Conservation (phyloP, 208 protist species). For the Novymonas esmeraldas region DNA sequence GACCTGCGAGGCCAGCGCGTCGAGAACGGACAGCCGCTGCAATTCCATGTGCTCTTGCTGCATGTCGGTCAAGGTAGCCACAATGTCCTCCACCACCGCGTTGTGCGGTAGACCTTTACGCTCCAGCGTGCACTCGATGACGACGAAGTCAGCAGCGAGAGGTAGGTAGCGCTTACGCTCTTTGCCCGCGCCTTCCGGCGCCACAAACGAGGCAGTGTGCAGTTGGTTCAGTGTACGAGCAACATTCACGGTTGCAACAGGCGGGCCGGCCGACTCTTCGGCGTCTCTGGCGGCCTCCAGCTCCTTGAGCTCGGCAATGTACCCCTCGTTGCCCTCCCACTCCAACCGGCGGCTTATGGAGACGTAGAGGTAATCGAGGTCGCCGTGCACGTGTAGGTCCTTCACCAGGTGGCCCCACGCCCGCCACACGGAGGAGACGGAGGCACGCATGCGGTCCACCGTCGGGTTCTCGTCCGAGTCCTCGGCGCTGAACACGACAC, state of each 20-base stretch:
- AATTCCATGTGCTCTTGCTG: conserved; percentile 71
- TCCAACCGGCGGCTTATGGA: conserved; percentile 69
- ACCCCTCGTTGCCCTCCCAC: conserved; percentile 44
- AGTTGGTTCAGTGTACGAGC: conserved; percentile 2
- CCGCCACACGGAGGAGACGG: conserved; percentile 70
- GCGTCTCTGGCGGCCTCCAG: conserved; percentile 31
- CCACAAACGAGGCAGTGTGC: neutral
- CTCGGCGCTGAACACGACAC: conserved; percentile 48
- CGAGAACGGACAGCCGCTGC: conserved; percentile 64
- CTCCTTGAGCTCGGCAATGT: conserved; percentile 50
- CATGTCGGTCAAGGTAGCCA: conserved; percentile 66
- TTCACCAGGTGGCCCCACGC: conserved; percentile 89
- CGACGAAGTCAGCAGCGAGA: conserved; percentile 72
- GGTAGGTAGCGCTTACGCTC: conserved; percentile 43
- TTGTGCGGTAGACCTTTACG: conserved; percentile 81
- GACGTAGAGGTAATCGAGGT: conserved; percentile 83
- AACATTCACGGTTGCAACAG: conserved; percentile 4
- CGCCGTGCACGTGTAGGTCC: conserved; percentile 82
- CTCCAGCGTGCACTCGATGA: conserved; percentile 84
- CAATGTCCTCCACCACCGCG: conserved; percentile 85
- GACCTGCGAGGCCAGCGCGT: conserved; percentile 35
- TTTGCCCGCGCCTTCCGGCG: neutral
- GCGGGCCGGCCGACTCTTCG: neutral
- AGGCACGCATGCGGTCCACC: conserved; percentile 51
- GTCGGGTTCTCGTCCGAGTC: conserved; percentile 34